Evolutionary conservation across 2,329 filamentous ascomycete species (phyloP), one percentile per base, ranked within the genome.

Genomic region (Gnomoniopsis smithogilvyi): DNA sequence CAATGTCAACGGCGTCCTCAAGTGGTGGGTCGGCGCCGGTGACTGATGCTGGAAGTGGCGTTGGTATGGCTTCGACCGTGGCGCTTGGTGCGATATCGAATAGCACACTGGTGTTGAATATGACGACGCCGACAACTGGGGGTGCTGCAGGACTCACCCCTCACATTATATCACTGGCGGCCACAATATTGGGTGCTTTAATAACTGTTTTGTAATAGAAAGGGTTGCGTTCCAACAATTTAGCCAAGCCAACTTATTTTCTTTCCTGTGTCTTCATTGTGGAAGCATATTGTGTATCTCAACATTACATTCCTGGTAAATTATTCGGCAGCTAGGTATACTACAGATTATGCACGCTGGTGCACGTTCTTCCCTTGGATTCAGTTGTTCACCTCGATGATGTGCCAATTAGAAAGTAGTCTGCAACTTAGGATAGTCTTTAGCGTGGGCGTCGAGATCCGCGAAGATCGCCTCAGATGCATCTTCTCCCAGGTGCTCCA

Each of bases 401-500:
- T 30, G 26, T 30, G 8, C 26, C 26, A 30, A 30, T 49, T 62
- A 72, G 30, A 78, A 90, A 0, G 84, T 87, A 0, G 85, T 87
- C 63, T 79, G 79, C 50, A 90, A 69, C 62, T 82, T 79, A 0
- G 85, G 81, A 67, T 90, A 91, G 8, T 90, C 84, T 60, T 86
- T 82, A 7, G 85, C 72, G 11, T 70, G 63, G 1, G 67, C 72
- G 41, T 75, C 67, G 38, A 89, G 70, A 54, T 81, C 78, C 0
- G 73, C 70, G 69, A 78, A 83, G 45, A 82, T 75, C 19, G 76
- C 72, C 17, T 66, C 70, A 4, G 79, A 75, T 48, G 81, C 76
- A 49, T 81, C 76, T 1, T 73, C 71, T 24, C 74, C 72, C n/a
- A 85, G 66, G 8, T 72, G 67, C 60, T 77, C 78, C 70, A 92